These are phyloP conservation scores for Calonectria henricotiae DNA, from an alignment of 2,329 filamentous ascomycete species.

Conservation along the genomic window DNA sequence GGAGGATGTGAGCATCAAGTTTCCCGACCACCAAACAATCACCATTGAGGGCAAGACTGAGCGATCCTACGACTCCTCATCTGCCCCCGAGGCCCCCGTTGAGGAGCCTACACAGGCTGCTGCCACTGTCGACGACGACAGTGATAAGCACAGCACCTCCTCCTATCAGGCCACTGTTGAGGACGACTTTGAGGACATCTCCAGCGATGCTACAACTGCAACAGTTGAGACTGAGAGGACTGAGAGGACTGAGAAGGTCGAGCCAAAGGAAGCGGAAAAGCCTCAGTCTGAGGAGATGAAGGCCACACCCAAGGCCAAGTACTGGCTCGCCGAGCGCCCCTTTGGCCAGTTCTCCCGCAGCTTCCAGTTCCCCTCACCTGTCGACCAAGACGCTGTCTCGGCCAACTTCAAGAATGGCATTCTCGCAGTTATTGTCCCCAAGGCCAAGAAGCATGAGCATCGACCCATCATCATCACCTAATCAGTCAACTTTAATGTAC, in stretches of 20 bases:
- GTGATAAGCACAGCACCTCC: slow-evolving; percentile 43
- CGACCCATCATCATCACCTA: slow-evolving; percentile 72
- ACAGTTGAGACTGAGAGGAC: background rate
- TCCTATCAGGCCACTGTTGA: slow-evolving; percentile 77
- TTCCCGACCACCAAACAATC: slow-evolving; percentile 82
- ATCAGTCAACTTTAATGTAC: slow-evolving; percentile 36
- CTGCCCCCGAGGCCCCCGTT: slow-evolving; percentile 65
- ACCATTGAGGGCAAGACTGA: slow-evolving; percentile 80
- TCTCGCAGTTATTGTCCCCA: slow-evolving; percentile 76
- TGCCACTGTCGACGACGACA: slow-evolving; percentile 75
- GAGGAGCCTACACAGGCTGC: slow-evolving; percentile 70
- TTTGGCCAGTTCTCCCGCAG: slow-evolving; percentile 78
- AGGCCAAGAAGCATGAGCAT: slow-evolving; percentile 73
- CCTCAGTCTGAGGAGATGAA: slow-evolving; percentile 49
- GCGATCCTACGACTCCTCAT: slow-evolving; percentile 73
- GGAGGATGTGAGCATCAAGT: slow-evolving; percentile 83
- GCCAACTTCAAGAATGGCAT: slow-evolving; percentile 78
- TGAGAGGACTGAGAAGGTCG: slow-evolving; percentile 6
- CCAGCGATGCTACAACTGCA: slow-evolving; percentile 53
- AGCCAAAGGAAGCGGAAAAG: background rate
- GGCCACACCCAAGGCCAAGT: slow-evolving; percentile 68
- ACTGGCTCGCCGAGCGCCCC: slow-evolving; percentile 80
- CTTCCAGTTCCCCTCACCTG: slow-evolving; percentile 77
- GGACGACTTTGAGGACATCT: slow-evolving; percentile 66
- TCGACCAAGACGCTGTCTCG: slow-evolving; percentile 75